A percentile compares a stretch with the other conserved stretches of the same genome.
Conservation (phyloP, 768 basidiomycete genomes). For the Tulasnella sp. region DNA sequence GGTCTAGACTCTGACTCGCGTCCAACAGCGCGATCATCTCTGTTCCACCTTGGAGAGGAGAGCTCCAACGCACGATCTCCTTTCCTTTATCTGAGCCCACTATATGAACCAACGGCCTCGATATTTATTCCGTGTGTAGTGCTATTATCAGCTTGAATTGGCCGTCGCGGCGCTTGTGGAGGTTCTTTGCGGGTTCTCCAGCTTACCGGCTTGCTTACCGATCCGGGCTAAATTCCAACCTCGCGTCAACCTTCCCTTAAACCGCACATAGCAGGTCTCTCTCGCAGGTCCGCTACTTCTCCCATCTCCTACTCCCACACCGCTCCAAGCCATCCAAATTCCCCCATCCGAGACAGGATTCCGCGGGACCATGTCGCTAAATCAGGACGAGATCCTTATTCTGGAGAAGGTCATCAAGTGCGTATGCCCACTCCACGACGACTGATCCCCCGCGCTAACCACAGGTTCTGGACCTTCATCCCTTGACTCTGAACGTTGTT, state of each 20-base stretch:
- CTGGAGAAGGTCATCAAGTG: conserved; percentile 92
- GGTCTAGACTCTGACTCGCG: background rate
- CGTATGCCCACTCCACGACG: conserved; percentile 21
- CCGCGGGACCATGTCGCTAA: conserved; percentile 18
- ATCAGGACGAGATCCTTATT: conserved; percentile 70
- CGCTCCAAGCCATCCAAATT: background rate
- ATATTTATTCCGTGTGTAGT: background rate
- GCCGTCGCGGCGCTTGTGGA: background rate
- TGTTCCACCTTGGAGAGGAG: background rate
- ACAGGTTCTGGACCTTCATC: background rate
- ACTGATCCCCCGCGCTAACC: background rate
- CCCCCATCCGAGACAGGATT: background rate
- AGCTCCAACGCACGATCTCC: background rate
- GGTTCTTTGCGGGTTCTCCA: background rate
- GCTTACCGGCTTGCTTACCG: conserved; percentile 14
- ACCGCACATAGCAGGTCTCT: conserved; percentile 10
- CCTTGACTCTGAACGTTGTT: conserved; percentile 16
- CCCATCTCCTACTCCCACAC: conserved; percentile 5
- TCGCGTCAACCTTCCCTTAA: conserved; percentile 9
- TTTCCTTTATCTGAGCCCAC: conserved; percentile 5
- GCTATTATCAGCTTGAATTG: background rate
- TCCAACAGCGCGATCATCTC: background rate
- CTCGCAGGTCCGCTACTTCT: background rate
- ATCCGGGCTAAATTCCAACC: conserved; percentile 19
- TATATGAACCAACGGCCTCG: background rate